Conservation (phyloP, 352 stramenopile genomes). For the Globisporangium apiculatum region DNA sequence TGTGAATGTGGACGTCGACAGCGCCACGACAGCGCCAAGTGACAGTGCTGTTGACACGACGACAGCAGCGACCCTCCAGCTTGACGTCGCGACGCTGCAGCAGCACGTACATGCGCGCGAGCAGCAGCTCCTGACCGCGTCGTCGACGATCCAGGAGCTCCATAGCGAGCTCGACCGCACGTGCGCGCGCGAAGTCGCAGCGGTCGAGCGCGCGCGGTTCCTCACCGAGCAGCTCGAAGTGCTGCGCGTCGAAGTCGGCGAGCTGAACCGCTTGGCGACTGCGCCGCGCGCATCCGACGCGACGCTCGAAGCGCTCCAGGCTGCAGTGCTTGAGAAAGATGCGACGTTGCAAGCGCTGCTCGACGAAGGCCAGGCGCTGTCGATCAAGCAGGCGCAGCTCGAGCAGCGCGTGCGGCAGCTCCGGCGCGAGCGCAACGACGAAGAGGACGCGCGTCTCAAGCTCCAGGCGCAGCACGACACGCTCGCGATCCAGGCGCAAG, state of each 20-base stretch:
- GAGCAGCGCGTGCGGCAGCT: conserved; percentile 61
- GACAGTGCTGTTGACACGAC: neutral
- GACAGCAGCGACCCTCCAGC: neutral
- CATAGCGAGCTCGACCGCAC: conserved; percentile 75
- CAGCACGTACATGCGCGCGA: conserved; percentile 47
- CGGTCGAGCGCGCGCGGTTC: conserved; percentile 51
- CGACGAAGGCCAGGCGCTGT: conserved; percentile 69
- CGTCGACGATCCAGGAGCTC: conserved; percentile 53
- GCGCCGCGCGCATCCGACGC: conserved; percentile 30
- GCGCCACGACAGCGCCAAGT: neutral
- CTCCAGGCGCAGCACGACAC: conserved; percentile 47
- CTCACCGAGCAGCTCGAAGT: conserved; percentile 61
- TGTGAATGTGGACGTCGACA: no score
- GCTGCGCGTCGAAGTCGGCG: conserved; percentile 48
- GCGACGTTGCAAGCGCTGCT: conserved; percentile 57
- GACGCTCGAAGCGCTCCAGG: conserved; percentile 40
- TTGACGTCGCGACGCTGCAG: conserved; percentile 18
- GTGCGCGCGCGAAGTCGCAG: conserved; percentile 51
- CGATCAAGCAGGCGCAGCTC: conserved; percentile 68
- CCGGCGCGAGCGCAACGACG: conserved; percentile 74
- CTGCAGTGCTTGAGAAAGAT: conserved; percentile 67
- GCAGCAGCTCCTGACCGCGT: conserved; percentile 60
- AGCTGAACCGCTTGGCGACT: conserved; percentile 38
- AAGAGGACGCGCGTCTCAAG: conserved; percentile 52
- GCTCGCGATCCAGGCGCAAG: conserved; percentile 35